A percentile compares a stretch with the other conserved stretches of the same genome.
Evolutionary conservation across 768 basidiomycete species (phyloP).

Genomic region (Vararia minispora): DNA sequence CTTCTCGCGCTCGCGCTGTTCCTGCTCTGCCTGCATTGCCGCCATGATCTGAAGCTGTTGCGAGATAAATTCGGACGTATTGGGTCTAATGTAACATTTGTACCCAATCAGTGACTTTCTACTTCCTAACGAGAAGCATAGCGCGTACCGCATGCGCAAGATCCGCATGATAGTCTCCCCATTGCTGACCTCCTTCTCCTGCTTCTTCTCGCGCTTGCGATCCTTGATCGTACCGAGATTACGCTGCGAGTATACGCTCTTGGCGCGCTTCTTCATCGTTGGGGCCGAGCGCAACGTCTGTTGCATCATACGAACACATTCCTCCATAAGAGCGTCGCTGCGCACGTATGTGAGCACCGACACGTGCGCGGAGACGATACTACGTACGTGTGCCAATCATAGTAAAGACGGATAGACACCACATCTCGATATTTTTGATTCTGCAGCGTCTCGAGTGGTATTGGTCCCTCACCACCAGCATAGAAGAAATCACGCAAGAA

Average conservation of each 20-base stretch:
- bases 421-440: slow-evolving; percentile 94
- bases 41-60: slow-evolving; percentile 79
- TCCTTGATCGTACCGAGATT: slow-evolving; percentile 95
- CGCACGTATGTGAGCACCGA: slow-evolving; percentile 6
- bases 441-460: slow-evolving; percentile 77
- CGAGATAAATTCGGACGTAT: slow-evolving; percentile 77
- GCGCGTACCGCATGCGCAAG: slow-evolving; percentile 76
- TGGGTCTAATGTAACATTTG: slow-evolving; percentile 42
- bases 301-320: slow-evolving; percentile 94
- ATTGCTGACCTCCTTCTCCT: slow-evolving; percentile 59
- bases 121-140: not conserved
- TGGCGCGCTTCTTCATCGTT: slow-evolving; percentile 77
- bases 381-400: slow-evolving; percentile 87
- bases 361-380: slow-evolving; percentile 5
- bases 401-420: slow-evolving; percentile 83
- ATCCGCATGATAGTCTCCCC: slow-evolving; percentile 94
- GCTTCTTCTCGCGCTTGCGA: slow-evolving; percentile 84
- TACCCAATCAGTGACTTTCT: not conserved
- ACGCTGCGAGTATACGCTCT: slow-evolving; percentile 86
- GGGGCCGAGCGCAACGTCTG: slow-evolving; percentile 66
- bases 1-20: slow-evolving; percentile 52
- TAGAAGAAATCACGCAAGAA: slow-evolving; percentile 94
- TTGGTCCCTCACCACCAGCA: slow-evolving; percentile 84
- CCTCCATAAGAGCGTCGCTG: slow-evolving; percentile 82
- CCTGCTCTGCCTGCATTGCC: slow-evolving; percentile 75